Base-by-base conservation (phyloP, 495 filamentous ascomycete species). In the Annulohypoxylon moriforme region DNA sequence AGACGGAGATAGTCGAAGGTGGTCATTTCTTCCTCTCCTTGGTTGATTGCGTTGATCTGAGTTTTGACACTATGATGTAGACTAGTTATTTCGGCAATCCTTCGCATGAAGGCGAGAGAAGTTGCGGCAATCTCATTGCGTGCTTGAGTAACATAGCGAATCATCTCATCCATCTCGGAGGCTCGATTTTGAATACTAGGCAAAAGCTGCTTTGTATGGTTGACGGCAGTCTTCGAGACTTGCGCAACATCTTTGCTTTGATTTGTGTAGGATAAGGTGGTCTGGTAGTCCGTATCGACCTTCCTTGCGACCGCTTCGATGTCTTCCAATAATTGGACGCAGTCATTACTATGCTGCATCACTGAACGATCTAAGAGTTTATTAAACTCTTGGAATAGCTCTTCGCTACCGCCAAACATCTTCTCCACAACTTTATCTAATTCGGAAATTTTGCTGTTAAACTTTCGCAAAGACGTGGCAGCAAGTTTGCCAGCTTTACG, bases 181-280 rank as follows among this genome's bases (percentile, higher is more conserved):
- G 88, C 86, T 42, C 92, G 87, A 33, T 91, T 90, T 40, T 83
- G 75, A 3, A 98, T 84, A 29, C 88, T 93, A 3, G 96, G 96
- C n/a, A 99, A 81, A 50, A 95, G 88, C 63, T 94, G 92, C 66
- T 92, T 90, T 0, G 94, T 98, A 76, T 97, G 94, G 31, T 89
- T 88, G 11, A 93, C 86, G 4, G 96, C 96, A 72, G 93, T 91
- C 77, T 94, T 94, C 29, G 94, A 97, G 13, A 90, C 91, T 73
- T 94, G 93, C 7, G 89, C 87, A 44, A 94, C 83, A 34, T 93
- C 91, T 68, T 93, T 93, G 42, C 87, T 80, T 64, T 87, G 90
- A 77, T 85, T 88, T 1, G 89, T 83, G 52, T 94, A 88, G 5
- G 86, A 85, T 16, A 93, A 80, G 3, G 94, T 89, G 76, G 92